Conservation (phyloP, 2,329 filamentous ascomycete species). For the Cordyceps tenuipes region DNA sequence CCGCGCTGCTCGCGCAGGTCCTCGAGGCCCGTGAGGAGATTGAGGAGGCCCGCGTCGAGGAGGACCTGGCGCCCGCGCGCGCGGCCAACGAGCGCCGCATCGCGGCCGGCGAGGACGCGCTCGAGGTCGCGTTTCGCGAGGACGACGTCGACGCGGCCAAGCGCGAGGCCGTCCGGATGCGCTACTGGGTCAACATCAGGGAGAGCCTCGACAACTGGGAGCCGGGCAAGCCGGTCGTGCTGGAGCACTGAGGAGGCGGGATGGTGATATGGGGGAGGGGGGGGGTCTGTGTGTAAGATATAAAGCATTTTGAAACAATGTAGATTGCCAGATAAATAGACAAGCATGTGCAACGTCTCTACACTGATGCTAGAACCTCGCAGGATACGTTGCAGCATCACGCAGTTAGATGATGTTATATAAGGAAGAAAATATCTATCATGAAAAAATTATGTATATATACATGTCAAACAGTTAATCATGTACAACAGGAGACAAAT, state of each 20-base stretch:
- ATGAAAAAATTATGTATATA: neutral
- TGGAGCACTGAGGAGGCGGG: slow-evolving; percentile 43
- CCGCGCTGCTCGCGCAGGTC: slow-evolving; percentile 66
- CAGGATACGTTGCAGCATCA: neutral
- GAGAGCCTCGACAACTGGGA: slow-evolving; percentile 81
- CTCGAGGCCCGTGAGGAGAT: slow-evolving; percentile 72
- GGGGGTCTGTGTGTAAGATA: neutral
- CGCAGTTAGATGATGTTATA: neutral
- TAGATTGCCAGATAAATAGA: neutral
- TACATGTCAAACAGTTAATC: neutral
- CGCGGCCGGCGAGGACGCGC: slow-evolving; percentile 46
- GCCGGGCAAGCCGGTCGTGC: slow-evolving; percentile 54
- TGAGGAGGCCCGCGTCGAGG: slow-evolving; percentile 61
- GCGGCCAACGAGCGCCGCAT: slow-evolving; percentile 62
- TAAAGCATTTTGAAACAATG: neutral
- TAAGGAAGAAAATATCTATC: neutral
- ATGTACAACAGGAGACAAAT: neutral
- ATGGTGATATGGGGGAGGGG: too few species aligned
- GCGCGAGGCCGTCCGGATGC: slow-evolving; percentile 64
- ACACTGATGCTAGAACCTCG: too few species aligned
- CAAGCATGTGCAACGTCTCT: neutral
- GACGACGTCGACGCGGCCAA: slow-evolving; percentile 61
- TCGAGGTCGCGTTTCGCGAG: slow-evolving; percentile 57
- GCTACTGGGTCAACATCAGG: slow-evolving; percentile 86
- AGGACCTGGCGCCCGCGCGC: slow-evolving; percentile 51